phyloP scores from a whole-genome alignment of 129 eudicot species.

The Pseudognaphalium luteoalbum region DNA sequence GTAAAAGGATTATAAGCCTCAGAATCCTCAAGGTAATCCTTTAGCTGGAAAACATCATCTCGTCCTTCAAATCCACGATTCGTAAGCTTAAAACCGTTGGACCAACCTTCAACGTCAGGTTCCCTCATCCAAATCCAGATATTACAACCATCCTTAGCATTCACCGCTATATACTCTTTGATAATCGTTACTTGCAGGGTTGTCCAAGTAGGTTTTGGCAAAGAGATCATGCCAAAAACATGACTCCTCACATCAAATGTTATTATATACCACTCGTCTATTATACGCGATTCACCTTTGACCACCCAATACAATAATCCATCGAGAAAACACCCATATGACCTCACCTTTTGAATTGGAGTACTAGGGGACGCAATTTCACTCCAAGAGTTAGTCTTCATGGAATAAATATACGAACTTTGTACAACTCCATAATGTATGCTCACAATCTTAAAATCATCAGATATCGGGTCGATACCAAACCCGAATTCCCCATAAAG shows the following conservation, averaged over 20 bases:
- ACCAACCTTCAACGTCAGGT: neutral
- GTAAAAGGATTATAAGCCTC: neutral
- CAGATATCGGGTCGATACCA: neutral
- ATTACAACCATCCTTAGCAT: neutral
- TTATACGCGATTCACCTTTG: neutral
- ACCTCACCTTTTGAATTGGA: neutral
- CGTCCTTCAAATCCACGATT: neutral
- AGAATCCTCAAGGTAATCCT: neutral
- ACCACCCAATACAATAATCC: neutral
- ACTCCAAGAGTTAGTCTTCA: neutral
- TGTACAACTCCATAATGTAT: neutral
- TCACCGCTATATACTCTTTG: neutral
- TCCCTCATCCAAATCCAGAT: neutral
- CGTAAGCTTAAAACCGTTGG: neutral
- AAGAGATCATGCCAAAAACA: conserved; percentile 1
- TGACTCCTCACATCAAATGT: neutral
- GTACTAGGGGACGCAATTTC: neutral
- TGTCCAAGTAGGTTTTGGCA: neutral
- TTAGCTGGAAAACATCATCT: no score
- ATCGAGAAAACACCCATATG: neutral
- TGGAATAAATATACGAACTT: neutral
- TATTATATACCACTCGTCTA: neutral
- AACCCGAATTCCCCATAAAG: neutral
- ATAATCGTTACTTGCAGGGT: neutral
- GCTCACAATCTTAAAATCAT: neutral